Percentiles rank a stretch among this genome's conserved stretches.
Conservation (phyloP, 441 rosid genomes). For the Syzygium malaccense region DNA sequence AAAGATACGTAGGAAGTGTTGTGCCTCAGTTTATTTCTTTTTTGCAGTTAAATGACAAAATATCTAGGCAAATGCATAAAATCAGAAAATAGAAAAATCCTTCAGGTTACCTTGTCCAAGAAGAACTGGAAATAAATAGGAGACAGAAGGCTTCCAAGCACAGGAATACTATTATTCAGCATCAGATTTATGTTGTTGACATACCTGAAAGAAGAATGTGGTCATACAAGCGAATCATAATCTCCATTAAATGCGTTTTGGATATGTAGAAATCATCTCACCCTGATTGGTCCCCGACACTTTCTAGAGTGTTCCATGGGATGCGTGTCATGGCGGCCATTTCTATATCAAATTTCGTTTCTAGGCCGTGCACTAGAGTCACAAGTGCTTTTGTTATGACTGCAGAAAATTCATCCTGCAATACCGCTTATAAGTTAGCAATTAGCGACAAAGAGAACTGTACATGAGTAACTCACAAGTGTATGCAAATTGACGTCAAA, state of each 20-base stretch:
- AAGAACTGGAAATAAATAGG: constrained; percentile 92
- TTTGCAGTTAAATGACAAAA: not conserved
- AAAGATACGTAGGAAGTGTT: not conserved
- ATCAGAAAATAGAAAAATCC: constrained; percentile 8
- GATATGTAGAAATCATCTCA: constrained; percentile 22
- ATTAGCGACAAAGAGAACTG: not conserved
- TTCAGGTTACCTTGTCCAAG: constrained; percentile 74
- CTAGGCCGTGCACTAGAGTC: constrained; percentile 90
- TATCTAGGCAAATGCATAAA: not conserved
- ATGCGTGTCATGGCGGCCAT: constrained; percentile 98
- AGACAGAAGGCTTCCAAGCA: constrained; percentile 80
- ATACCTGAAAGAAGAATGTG: constrained; percentile 51
- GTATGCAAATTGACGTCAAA: constrained; percentile 9
- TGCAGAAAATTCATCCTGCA: constrained; percentile 96
- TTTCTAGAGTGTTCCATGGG: constrained; percentile 95
- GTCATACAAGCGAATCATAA: constrained; percentile 8
- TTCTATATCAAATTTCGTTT: constrained; percentile 94
- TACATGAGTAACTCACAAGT: not conserved
- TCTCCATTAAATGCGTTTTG: not conserved
- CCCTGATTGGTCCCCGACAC: constrained; percentile 99
- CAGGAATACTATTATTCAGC: constrained; percentile 77
- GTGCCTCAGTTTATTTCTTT: not conserved
- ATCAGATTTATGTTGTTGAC: constrained; percentile 81
- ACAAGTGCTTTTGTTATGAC: constrained; percentile 88
- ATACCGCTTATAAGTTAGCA: constrained; percentile 1